phyloP scores from a whole-genome alignment of 305 asterid species.

The Fraxinus sp. region DNA sequence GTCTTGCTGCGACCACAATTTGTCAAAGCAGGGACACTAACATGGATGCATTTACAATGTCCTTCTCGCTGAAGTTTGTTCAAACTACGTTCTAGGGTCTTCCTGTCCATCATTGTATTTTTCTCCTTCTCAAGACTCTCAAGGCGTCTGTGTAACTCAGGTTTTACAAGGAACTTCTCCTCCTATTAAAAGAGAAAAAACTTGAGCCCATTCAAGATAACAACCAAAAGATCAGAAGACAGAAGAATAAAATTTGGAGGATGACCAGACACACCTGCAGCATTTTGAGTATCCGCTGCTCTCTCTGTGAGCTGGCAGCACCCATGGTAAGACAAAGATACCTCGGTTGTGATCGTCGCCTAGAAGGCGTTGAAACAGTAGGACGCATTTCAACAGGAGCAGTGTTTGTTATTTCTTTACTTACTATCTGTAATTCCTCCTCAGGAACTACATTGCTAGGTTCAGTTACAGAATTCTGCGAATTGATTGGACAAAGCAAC shows the following conservation, averaged over 20 bases:
- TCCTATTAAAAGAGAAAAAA: conserved; percentile 52
- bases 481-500: conserved; percentile 37
- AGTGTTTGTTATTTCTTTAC: conserved; percentile 31
- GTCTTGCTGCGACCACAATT: conserved; percentile 71
- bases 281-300: conserved; percentile 74
- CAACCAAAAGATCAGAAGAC: conserved; percentile 18
- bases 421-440: conserved; percentile 39
- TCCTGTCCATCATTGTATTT: conserved; percentile 62
- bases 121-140: conserved; percentile 68
- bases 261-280: conserved; percentile 63
- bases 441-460: conserved; percentile 31
- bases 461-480: conserved; percentile 38
- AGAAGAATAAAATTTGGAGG: conserved; percentile 23
- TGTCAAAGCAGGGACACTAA: conserved; percentile 73
- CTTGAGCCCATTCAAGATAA: conserved; percentile 13
- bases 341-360: conserved; percentile 46
- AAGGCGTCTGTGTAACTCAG: conserved; percentile 80
- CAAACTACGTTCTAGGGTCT: conserved; percentile 72
- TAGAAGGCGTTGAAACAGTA: conserved; percentile 43
- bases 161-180: conserved; percentile 78
- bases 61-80: conserved; percentile 87
- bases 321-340: conserved; percentile 57
- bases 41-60: conserved; percentile 63
- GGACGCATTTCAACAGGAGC: conserved; percentile 29
- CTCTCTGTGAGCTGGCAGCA: conserved; percentile 62